A percentile compares a stretch with the other conserved stretches of the same genome.
phyloP scores from a whole-genome alignment of 345 rosid genomes.

The Cardamine resedifolia region DNA sequence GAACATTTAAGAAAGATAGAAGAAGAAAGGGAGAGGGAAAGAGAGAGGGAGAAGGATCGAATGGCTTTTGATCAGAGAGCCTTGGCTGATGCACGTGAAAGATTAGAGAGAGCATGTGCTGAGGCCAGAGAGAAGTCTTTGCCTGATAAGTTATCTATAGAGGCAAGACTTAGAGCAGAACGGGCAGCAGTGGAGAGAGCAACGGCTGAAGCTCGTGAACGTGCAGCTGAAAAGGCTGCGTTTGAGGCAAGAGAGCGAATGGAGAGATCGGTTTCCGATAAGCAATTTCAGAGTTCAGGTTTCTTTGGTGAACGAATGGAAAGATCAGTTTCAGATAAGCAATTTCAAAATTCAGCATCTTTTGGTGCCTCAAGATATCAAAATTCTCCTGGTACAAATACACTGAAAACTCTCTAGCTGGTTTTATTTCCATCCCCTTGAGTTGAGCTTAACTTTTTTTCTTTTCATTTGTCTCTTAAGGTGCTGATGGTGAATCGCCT shows the following conservation, averaged over 20 bases:
- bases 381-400: constrained; percentile 52
- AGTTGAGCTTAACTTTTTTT: not conserved
- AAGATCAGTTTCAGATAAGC: constrained; percentile 54
- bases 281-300: constrained; percentile 53
- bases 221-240: constrained; percentile 78
- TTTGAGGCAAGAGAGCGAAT: constrained; percentile 66
- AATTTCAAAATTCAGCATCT: constrained; percentile 48
- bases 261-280: constrained; percentile 66
- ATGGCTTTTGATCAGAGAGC: constrained; percentile 90
- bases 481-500: constrained; percentile 83
- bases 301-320: constrained; percentile 31
- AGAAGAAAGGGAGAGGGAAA: constrained; percentile 86
- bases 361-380: constrained; percentile 52
- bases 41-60: constrained; percentile 93
- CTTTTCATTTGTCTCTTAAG: constrained; percentile 37
- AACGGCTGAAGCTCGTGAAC: constrained; percentile 87
- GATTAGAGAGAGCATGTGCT: constrained; percentile 90
- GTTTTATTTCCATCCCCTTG: not conserved
- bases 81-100: constrained; percentile 83
- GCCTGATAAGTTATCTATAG: constrained; percentile 52
- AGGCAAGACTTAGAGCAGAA: constrained; percentile 75
- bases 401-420: not conserved
- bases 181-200: constrained; percentile 96
- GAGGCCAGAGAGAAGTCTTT: constrained; percentile 79
- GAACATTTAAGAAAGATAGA: constrained; percentile 73